Conservation (phyloP, 768 basidiomycete species). For the Lenzites betulinus region DNA sequence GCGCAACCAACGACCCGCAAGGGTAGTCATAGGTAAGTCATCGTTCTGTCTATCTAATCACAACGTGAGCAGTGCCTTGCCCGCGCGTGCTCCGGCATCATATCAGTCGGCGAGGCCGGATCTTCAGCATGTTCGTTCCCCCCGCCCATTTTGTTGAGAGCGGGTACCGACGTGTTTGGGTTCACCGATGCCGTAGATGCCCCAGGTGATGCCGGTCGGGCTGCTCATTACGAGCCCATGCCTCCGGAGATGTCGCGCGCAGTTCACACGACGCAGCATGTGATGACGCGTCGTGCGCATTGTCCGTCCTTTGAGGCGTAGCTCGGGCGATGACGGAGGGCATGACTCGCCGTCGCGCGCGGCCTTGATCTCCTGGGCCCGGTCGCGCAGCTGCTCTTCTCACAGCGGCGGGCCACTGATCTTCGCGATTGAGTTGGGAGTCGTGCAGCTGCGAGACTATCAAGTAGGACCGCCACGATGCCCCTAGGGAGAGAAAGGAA, state of each 20-base stretch:
- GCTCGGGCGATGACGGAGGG: slow-evolving; percentile 4
- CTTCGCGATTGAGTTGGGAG: background rate
- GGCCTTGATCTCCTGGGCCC: background rate
- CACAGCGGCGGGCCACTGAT: slow-evolving; percentile 3
- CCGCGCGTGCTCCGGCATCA: background rate
- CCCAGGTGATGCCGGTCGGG: background rate
- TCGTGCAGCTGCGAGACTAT: background rate
- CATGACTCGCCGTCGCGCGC: background rate
- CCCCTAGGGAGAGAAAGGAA: slow-evolving; percentile 1
- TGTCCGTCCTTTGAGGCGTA: slow-evolving; percentile 1
- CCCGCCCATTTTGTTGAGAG: background rate
- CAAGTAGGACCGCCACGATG: slow-evolving; percentile 5
- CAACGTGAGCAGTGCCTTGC: background rate
- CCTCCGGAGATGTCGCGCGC: background rate
- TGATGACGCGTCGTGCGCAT: slow-evolving; percentile 7
- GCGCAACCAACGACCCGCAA: background rate
- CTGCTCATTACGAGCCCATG: slow-evolving; percentile 1
- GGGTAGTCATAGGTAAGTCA: background rate
- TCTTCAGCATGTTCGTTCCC: background rate
- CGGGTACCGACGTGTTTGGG: background rate
- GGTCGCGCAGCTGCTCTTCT: background rate
- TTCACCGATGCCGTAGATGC: slow-evolving; percentile 3
- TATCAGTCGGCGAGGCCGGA: slow-evolving; percentile 1
- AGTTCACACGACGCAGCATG: slow-evolving; percentile 13
- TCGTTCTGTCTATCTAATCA: background rate